Conservation (phyloP, 495 filamentous ascomycete species). For the Clavariopsis aquatica region DNA sequence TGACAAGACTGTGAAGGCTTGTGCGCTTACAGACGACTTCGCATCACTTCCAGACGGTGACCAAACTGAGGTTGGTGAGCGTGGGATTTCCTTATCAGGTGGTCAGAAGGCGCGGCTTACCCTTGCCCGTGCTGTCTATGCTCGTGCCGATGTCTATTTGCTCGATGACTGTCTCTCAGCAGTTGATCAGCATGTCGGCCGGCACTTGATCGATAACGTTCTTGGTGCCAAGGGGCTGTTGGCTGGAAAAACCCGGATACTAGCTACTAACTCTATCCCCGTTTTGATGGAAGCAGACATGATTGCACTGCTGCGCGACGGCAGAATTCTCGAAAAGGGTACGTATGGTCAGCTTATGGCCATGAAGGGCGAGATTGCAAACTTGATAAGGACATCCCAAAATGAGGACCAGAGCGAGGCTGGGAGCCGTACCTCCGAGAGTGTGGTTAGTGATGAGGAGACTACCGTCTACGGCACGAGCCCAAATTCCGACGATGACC, state of each 20-base stretch:
- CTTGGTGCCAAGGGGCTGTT: slow-evolving; percentile 84
- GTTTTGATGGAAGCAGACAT: slow-evolving; percentile 85
- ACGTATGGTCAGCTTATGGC: slow-evolving; percentile 88
- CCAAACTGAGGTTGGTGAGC: slow-evolving; percentile 93
- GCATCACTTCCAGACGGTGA: slow-evolving; percentile 91
- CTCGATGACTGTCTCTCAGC: slow-evolving; percentile 93
- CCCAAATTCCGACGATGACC: slow-evolving; percentile 47
- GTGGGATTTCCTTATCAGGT: slow-evolving; percentile 94
- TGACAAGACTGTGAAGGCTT: slow-evolving; percentile 89
- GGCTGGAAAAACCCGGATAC: slow-evolving; percentile 80
- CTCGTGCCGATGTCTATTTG: slow-evolving; percentile 93
- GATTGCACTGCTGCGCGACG: slow-evolving; percentile 79
- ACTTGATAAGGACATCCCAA: slow-evolving; percentile 76
- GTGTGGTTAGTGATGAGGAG: slow-evolving; percentile 56
- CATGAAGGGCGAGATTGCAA: slow-evolving; percentile 87
- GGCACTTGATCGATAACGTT: slow-evolving; percentile 91
- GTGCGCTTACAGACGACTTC: slow-evolving; percentile 90
- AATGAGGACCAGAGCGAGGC: slow-evolving; percentile 61
- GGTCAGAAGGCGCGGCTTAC: slow-evolving; percentile 95
- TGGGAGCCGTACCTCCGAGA: slow-evolving; percentile 52
- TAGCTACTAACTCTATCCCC: slow-evolving; percentile 95
- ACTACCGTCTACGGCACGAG: slow-evolving; percentile 55
- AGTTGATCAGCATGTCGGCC: slow-evolving; percentile 95
- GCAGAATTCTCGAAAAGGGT: slow-evolving; percentile 80
- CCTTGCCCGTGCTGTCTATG: slow-evolving; percentile 95